Percentiles rank a stretch among this genome's conserved stretches.
Evolutionary conservation across 345 rosid species (phyloP).

Genomic region (Salix brachista): DNA sequence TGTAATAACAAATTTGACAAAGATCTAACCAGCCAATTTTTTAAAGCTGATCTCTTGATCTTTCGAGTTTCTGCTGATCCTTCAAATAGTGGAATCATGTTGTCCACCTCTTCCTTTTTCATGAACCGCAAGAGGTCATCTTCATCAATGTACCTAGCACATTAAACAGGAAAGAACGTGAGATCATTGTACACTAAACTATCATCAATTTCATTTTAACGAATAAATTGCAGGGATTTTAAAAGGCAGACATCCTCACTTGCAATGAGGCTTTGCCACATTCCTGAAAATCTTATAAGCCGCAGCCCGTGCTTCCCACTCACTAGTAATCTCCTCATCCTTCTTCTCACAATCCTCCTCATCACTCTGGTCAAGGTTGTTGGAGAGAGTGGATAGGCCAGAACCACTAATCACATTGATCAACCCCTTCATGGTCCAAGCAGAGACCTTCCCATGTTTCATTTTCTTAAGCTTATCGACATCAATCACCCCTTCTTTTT

Average conservation of each 20-base stretch:
- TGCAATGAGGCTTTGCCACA: conserved; percentile 51
- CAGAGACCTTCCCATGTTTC: conserved; percentile 56
- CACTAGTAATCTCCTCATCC: conserved; percentile 53
- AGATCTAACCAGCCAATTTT: conserved; percentile 59
- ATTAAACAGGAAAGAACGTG: conserved; percentile 4
- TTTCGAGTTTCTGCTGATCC: conserved; percentile 51
- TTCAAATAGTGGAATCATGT: conserved; percentile 46
- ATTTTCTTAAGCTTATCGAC: conserved; percentile 60
- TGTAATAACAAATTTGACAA: not conserved
- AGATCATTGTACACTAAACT: not conserved
- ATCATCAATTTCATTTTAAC: not conserved
- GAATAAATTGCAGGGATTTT: not conserved
- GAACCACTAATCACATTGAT: conserved; percentile 46
- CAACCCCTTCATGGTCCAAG: conserved; percentile 75
- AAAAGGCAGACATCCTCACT: conserved; percentile 34
- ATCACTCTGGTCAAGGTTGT: conserved; percentile 34
- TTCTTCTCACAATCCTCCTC: conserved; percentile 45
- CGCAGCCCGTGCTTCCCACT: conserved; percentile 69
- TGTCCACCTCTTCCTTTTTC: conserved; percentile 52
- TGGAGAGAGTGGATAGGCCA: conserved; percentile 38
- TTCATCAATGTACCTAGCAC: conserved; percentile 54
- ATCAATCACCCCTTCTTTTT: conserved; percentile 53
- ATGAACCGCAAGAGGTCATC: conserved; percentile 62
- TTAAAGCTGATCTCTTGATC: conserved; percentile 55
- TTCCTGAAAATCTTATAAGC: conserved; percentile 56